These are phyloP conservation scores for Lactuca sativa DNA, from an alignment of 129 eudicot genomes.

Conservation along the genomic window DNA sequence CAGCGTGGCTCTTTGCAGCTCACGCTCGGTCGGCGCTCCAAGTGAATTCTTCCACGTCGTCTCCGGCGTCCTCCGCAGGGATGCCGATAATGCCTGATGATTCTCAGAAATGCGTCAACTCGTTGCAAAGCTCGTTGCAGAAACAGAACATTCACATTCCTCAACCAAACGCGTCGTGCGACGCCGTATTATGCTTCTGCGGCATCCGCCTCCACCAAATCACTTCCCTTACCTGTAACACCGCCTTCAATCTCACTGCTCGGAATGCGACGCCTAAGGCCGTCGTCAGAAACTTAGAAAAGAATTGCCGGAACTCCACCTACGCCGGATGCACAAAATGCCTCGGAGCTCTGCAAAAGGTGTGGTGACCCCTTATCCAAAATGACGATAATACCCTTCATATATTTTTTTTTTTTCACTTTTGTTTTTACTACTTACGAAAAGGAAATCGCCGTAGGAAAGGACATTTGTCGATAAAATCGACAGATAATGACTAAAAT, in stretches of 20 bases:
- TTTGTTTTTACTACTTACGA: not conserved
- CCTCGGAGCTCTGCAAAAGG: slow-evolving; percentile 88
- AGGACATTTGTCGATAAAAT: not conserved
- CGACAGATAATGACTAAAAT: slow-evolving; percentile 1
- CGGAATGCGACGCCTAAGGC: slow-evolving; percentile 78
- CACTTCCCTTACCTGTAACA: slow-evolving; percentile 64
- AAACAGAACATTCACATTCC: slow-evolving; percentile 62
- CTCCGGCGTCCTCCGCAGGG: slow-evolving; percentile 45
- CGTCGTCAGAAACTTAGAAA: slow-evolving; percentile 66
- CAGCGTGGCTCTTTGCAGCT: slow-evolving; percentile 94
- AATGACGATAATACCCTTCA: not conserved
- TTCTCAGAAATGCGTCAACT: slow-evolving; percentile 84
- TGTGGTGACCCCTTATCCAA: slow-evolving; percentile 6
- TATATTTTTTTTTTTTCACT: not conserved
- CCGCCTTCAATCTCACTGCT: slow-evolving; percentile 67
- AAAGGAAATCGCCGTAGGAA: not conserved
- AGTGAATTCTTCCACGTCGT: slow-evolving; percentile 30
- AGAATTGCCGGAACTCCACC: slow-evolving; percentile 74
- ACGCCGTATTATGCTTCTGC: slow-evolving; percentile 83
- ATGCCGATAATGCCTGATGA: slow-evolving; percentile 98
- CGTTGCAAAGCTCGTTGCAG: slow-evolving; percentile 67
- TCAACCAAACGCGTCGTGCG: slow-evolving; percentile 82
- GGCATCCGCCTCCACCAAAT: slow-evolving; percentile 89
- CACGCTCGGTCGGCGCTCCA: slow-evolving; percentile 84
- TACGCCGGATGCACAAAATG: slow-evolving; percentile 90